Conservation (phyloP, 768 basidiomycete species). For the Collybia nuda region DNA sequence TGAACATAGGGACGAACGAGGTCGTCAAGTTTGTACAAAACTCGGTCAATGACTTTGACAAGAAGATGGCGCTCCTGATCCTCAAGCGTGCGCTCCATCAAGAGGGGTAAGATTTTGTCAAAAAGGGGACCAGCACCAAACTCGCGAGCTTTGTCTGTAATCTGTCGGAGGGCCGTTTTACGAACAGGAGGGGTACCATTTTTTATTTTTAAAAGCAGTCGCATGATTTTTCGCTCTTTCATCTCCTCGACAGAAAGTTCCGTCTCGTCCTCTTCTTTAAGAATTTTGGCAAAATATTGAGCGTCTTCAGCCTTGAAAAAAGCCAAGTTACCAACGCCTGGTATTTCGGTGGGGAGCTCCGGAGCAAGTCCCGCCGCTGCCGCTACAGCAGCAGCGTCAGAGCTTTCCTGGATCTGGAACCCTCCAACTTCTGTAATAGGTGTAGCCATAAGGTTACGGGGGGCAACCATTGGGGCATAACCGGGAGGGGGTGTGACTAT, state of each 20-base stretch:
- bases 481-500: constrained; percentile 94
- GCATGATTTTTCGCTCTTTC: constrained; percentile 99
- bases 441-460: constrained; percentile 61
- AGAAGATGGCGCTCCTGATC: constrained; percentile 98
- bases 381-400: constrained; percentile 83
- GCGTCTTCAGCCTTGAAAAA: constrained; percentile 99
- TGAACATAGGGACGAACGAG: constrained; percentile 98
- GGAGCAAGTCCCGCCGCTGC: constrained; percentile 91
- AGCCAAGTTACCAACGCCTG: constrained; percentile 93
- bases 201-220: constrained; percentile 96
- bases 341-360: constrained; percentile 95
- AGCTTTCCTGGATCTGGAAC: constrained; percentile 96
- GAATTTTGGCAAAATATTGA: constrained; percentile 94
- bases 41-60: constrained; percentile 98
- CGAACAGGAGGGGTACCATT: constrained; percentile 98
- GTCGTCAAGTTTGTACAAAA: constrained; percentile 98
- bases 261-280: constrained; percentile 94
- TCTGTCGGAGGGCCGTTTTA: constrained; percentile 96
- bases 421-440: constrained; percentile 66
- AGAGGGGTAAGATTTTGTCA: constrained; percentile 96
- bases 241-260: constrained; percentile 93
- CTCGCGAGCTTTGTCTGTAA: constrained; percentile 98
- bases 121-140: constrained; percentile 98
- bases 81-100: constrained; percentile 97
- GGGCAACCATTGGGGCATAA: constrained; percentile 77